These are phyloP conservation scores for Sordariomycetes sp. DNA, from an alignment of 2,329 filamentous ascomycete genomes.

Conservation along the genomic window DNA sequence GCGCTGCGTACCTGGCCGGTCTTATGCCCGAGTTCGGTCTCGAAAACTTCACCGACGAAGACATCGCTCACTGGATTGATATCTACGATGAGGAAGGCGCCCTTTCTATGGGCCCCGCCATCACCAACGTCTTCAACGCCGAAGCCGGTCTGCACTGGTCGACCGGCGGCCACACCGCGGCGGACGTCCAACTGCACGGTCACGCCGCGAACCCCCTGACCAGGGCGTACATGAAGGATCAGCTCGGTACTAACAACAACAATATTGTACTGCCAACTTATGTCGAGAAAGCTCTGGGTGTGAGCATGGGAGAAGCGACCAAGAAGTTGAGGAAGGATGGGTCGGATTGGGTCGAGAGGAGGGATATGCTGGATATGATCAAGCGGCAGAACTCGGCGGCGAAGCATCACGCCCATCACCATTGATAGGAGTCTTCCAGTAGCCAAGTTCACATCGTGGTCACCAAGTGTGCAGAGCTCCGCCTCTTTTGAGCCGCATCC, in stretches of 20 bases:
- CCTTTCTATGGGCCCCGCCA: constrained; percentile 5
- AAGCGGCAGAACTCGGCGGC: constrained; percentile 7
- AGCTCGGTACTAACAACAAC: constrained; percentile 14
- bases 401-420: constrained; percentile 6
- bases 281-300: constrained; percentile 12
- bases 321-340: constrained; percentile 11
- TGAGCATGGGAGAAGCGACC: constrained; percentile 12
- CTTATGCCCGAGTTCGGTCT: constrained; percentile 11
- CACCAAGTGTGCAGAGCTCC: too few relatives aligned
- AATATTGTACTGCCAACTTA: constrained; percentile 16
- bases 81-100: constrained; percentile 6
- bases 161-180: constrained; percentile 11
- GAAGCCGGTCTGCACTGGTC: constrained; percentile 11
- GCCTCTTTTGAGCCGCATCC: too few relatives aligned
- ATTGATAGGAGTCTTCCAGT: not conserved
- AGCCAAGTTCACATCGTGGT: not conserved
- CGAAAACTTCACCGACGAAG: constrained; percentile 6
- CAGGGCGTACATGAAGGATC: constrained; percentile 6
- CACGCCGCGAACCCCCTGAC: constrained; percentile 7
- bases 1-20: constrained; percentile 6
- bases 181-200: constrained; percentile 13
- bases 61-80: constrained; percentile 5
- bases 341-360: constrained; percentile 13
- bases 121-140: constrained; percentile 7
- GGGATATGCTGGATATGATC: constrained; percentile 8